Conservation (phyloP, 352 stramenopile genomes). For the Globisporangium cylindrosporum region DNA sequence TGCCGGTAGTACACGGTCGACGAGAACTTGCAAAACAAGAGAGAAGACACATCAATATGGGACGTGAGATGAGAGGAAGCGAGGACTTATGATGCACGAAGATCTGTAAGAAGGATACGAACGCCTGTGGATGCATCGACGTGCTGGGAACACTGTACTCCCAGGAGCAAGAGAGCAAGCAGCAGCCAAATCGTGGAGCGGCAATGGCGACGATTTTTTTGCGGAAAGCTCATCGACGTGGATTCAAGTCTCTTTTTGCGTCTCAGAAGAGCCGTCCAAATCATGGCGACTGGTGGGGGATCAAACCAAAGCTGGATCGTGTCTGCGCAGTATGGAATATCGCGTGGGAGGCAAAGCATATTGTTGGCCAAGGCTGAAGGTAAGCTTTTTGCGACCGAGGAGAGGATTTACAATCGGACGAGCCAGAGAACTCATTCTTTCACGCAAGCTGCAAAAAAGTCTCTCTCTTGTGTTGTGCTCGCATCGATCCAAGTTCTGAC, state of each 20-base stretch:
- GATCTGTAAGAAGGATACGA: not conserved
- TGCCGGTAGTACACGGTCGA: constrained; percentile 70
- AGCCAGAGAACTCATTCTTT: too few species aligned
- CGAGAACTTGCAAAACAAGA: constrained; percentile 19
- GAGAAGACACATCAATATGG: not conserved
- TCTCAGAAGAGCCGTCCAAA: not conserved
- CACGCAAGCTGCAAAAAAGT: too few species aligned
- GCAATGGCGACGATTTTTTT: not conserved
- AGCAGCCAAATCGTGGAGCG: not conserved
- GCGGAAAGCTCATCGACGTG: not conserved
- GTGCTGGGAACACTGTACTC: not conserved
- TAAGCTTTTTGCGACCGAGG: too few species aligned
- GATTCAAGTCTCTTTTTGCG: not conserved
- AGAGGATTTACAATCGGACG: too few species aligned
- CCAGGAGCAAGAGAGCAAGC: not conserved
- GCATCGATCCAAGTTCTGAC: too few species aligned
- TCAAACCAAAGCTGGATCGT: too few species aligned
- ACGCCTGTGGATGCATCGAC: not conserved
- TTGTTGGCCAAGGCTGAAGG: too few species aligned
- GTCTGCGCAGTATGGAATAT: too few species aligned
- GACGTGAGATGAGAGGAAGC: not conserved
- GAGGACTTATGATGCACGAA: not conserved
- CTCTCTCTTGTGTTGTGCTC: too few species aligned
- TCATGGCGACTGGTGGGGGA: not conserved
- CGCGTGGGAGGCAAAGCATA: too few species aligned